These are phyloP conservation scores for Saccharomyces hybrid DNA, from an alignment of 1,139 yeast genomes.

Conservation along the genomic window DNA sequence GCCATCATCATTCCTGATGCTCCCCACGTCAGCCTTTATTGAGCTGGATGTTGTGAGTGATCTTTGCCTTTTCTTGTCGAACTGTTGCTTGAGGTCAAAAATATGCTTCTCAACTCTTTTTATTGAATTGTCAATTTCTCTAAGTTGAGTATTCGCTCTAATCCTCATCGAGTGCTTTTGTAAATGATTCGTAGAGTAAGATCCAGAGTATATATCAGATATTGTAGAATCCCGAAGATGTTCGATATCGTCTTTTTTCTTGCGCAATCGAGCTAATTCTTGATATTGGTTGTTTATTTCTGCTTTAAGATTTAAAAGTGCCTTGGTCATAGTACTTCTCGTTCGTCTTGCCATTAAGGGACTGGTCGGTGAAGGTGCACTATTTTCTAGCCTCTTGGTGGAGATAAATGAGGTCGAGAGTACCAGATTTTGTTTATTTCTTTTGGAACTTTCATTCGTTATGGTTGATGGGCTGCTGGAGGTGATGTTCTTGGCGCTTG, in stretches of 20 bases:
- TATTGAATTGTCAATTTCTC: slow-evolving; percentile 27
- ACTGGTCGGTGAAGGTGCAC: slow-evolving; percentile 23
- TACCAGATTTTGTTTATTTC: slow-evolving; percentile 24
- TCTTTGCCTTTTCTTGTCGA: slow-evolving; percentile 12
- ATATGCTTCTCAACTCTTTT: slow-evolving; percentile 25
- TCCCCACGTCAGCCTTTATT: background rate
- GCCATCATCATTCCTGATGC: slow-evolving; percentile 1
- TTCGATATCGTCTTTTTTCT: slow-evolving; percentile 24
- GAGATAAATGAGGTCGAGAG: slow-evolving; percentile 31
- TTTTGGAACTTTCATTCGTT: slow-evolving; percentile 7
- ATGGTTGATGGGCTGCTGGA: background rate
- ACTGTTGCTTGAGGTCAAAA: slow-evolving; percentile 18
- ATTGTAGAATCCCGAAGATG: slow-evolving; percentile 22
- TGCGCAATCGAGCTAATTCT: slow-evolving; percentile 19
- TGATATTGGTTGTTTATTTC: slow-evolving; percentile 22
- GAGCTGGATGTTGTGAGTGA: background rate
- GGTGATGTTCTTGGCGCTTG: slow-evolving; percentile 3
- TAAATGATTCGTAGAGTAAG: slow-evolving; percentile 31
- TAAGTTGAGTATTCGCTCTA: slow-evolving; percentile 28
- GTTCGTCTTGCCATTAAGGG: slow-evolving; percentile 22
- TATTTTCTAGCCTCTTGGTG: slow-evolving; percentile 22
- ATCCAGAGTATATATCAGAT: slow-evolving; percentile 29
- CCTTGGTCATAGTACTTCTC: slow-evolving; percentile 22
- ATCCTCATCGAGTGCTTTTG: slow-evolving; percentile 31
- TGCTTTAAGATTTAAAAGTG: slow-evolving; percentile 15